Evolutionary conservation across 1,139 yeast species (phyloP), one percentile per base, ranked within the genome.

Genomic region (Debaryomyces sp.): DNA sequence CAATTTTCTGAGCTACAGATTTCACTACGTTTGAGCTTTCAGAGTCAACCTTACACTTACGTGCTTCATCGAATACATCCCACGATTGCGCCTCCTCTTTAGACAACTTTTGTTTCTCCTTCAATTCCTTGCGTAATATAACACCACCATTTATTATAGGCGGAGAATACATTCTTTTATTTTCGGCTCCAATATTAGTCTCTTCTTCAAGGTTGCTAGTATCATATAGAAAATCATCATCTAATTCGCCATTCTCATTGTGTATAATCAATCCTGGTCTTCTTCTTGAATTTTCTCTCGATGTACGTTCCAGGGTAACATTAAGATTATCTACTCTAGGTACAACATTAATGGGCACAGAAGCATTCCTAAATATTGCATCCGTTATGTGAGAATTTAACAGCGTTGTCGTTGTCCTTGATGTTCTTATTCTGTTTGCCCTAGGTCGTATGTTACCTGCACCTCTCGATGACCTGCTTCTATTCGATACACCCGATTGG

Each of bases 141-240:
- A 71, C 71, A 0, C 81, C 80, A 2, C 81, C 80, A 54, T 76
- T 76, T 9, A 73, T 59, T 8, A 64, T 67, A 1, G 62, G 61
- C 7, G 55, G 51, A 6, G 52, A 33, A 22, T 41, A 40, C 12
- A 33, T 47, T 35, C 50, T 41, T 23, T 36, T 40, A 21, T 26
- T 40, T 21, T 36, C 45, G 27, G 41, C 46, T 37, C 43, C 35
- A 27, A 10, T 33, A 22, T 26, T 24, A 24, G 44, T 51, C 18
- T 46, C 47, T n/a, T 44, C 48, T 29, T 48, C 53, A 29, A 51
- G 46, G 23, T 45, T 50, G 13, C 55, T 54, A 36, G 54, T 51
- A 13, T 52, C 52, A 49, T 68, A 65, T 34, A 67, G 54, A 52
- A 70, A 70, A 43, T 66, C 70, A 51, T 66, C 75, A 53, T 73